phyloP scores from a whole-genome alignment of 2,329 filamentous ascomycete genomes.

The Alternaria panax region DNA sequence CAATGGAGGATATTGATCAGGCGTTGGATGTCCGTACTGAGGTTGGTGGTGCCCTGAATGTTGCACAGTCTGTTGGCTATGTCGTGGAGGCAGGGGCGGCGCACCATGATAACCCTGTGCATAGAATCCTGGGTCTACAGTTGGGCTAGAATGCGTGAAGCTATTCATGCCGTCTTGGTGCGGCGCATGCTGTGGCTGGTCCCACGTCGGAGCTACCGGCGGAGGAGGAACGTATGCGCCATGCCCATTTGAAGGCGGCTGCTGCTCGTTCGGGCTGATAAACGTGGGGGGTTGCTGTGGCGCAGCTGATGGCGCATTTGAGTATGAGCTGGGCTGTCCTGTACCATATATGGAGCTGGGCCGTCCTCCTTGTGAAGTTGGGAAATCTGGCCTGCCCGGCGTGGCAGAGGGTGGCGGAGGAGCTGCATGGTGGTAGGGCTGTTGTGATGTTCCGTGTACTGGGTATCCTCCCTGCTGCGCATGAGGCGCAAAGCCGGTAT shows the following conservation, averaged over 20 bases:
- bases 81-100: constrained; percentile 13
- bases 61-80: constrained; percentile 12
- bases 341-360: constrained; percentile 42
- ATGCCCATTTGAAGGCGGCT: constrained; percentile 29
- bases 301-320: constrained; percentile 17
- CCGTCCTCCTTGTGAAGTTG: constrained; percentile 33
- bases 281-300: constrained; percentile 32
- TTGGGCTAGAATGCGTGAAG: constrained; percentile 43
- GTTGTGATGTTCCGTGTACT: constrained; percentile 26
- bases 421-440: constrained; percentile 37
- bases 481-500: constrained; percentile 27
- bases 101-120: constrained; percentile 35
- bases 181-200: constrained; percentile 47
- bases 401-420: constrained; percentile 42
- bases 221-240: constrained; percentile 45
- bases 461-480: constrained; percentile 39
- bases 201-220: constrained; percentile 48
- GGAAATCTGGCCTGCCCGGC: constrained; percentile 43
- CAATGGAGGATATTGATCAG: constrained; percentile 21
- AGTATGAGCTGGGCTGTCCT: constrained; percentile 26
- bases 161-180: constrained; percentile 41
- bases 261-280: constrained; percentile 43
- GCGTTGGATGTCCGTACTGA: constrained; percentile 6
- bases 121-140: constrained; percentile 36
- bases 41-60: constrained; percentile 21